Conservation (phyloP, 768 basidiomycete species). For the Daedaleopsis nitida region DNA sequence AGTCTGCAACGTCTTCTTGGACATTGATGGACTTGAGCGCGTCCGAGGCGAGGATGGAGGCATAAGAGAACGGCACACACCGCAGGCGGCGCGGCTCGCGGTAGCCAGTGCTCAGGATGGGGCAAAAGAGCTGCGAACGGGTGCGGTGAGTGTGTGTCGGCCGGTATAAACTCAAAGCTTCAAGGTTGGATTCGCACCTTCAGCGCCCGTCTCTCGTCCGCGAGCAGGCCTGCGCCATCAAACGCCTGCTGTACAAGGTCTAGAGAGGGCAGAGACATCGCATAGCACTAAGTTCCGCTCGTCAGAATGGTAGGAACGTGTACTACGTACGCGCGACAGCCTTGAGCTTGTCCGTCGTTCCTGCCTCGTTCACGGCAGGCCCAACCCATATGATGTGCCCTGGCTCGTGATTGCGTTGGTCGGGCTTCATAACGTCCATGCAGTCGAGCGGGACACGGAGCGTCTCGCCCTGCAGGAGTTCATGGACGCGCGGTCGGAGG, state of each 20-base stretch:
- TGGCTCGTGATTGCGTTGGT: slow-evolving; percentile 35
- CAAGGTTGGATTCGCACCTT: slow-evolving; percentile 36
- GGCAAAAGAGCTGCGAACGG: slow-evolving; percentile 39
- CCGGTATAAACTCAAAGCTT: too few relatives aligned
- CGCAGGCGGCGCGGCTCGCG: too few relatives aligned
- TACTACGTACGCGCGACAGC: background rate
- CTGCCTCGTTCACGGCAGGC: slow-evolving; percentile 40
- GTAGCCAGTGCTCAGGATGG: slow-evolving; percentile 38
- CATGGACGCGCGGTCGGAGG: slow-evolving; percentile 40
- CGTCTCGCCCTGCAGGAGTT: slow-evolving; percentile 35
- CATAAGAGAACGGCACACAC: slow-evolving; percentile 48
- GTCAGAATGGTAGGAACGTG: background rate
- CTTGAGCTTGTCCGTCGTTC: slow-evolving; percentile 20
- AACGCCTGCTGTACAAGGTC: slow-evolving; percentile 35
- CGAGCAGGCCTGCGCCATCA: slow-evolving; percentile 32
- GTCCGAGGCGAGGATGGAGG: slow-evolving; percentile 35
- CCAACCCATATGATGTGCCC: slow-evolving; percentile 63
- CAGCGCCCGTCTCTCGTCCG: slow-evolving; percentile 35
- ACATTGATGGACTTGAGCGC: slow-evolving; percentile 21
- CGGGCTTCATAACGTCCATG: slow-evolving; percentile 53
- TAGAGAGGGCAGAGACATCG: slow-evolving; percentile 13
- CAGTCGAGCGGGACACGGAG: slow-evolving; percentile 46
- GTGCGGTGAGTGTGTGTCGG: too few relatives aligned
- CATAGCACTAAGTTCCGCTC: too few relatives aligned
- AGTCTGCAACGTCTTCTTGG: background rate